Conservation (phyloP, 805 yeast species). For the Candida qinlingensis region DNA sequence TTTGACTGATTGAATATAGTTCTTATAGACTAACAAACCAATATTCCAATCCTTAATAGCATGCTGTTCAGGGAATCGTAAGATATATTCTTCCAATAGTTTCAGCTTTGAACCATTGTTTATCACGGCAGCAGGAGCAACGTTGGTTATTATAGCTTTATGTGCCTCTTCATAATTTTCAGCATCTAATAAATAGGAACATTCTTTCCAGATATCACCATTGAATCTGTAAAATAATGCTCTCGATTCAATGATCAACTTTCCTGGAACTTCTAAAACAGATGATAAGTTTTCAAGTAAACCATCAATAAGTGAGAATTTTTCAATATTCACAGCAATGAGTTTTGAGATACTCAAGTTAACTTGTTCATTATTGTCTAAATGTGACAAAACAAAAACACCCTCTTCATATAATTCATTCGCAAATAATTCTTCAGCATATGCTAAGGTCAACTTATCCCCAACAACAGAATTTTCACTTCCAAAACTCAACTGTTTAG, state of each 20-base stretch:
- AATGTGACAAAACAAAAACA: conserved; percentile 55
- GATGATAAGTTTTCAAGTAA: conserved; percentile 32
- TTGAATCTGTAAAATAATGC: conserved; percentile 49
- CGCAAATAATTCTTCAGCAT: conserved; percentile 48
- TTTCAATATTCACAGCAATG: conserved; percentile 23
- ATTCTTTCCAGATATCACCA: conserved; percentile 54
- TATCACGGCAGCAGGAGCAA: conserved; percentile 72
- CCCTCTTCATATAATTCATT: conserved; percentile 53
- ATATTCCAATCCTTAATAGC: conserved; percentile 44
- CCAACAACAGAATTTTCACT: conserved; percentile 17
- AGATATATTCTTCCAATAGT: conserved; percentile 32
- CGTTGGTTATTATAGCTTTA: conserved; percentile 41
- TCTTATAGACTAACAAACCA: conserved; percentile 55
- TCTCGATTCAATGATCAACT: conserved; percentile 47
- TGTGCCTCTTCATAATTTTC: conserved; percentile 61
- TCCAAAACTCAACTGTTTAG: conserved; percentile 23
- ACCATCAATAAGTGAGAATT: conserved; percentile 10
- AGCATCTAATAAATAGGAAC: conserved; percentile 58
- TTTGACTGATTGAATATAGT: conserved; percentile 37
- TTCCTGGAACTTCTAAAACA: conserved; percentile 42
- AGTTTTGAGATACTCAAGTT: conserved; percentile 32
- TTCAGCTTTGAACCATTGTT: conserved; percentile 32
- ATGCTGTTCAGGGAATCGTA: conserved; percentile 38
- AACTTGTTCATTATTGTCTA: conserved; percentile 42
- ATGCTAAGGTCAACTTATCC: conserved; percentile 34